These are phyloP conservation scores for Pleurostoma richardsiae DNA, from an alignment of 2,329 filamentous ascomycete species.

Conservation along the genomic window DNA sequence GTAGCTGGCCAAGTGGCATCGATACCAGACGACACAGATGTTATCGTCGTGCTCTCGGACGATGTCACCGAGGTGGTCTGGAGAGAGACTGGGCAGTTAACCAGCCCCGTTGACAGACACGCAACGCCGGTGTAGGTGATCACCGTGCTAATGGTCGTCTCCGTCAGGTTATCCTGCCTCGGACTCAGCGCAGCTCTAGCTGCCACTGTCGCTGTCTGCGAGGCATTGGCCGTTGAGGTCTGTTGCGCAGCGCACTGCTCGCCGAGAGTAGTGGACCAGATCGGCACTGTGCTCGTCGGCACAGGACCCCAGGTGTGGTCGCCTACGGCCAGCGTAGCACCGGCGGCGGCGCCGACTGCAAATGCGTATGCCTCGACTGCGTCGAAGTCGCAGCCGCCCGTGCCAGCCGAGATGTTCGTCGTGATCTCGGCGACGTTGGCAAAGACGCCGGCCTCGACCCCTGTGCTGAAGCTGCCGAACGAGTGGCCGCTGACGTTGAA, in stretches of 20 bases:
- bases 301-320: conserved; percentile 43
- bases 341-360: conserved; percentile 47
- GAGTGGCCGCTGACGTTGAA: conserved; percentile 11
- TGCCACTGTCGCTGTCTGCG: conserved; percentile 6
- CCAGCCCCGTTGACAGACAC: conserved; percentile 34
- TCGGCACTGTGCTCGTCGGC: conserved; percentile 37
- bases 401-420: conserved; percentile 40
- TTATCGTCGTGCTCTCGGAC: conserved; percentile 31
- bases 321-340: conserved; percentile 41
- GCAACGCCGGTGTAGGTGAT: conserved; percentile 36
- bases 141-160: conserved; percentile 31
- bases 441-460: conserved; percentile 42
- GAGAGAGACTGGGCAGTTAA: conserved; percentile 45
- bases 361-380: conserved; percentile 45
- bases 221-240: conserved; percentile 7
- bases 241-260: conserved; percentile 32
- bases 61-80: conserved; percentile 36
- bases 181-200: conserved; percentile 2
- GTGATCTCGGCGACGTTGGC: conserved; percentile 49
- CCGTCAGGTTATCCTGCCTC: conserved; percentile 23
- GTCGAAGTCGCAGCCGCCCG: conserved; percentile 33
- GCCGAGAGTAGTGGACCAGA: conserved; percentile 47
- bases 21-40: conserved; percentile 30
- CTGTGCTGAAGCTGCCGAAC: conserved; percentile 13
- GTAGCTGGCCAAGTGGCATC: conserved; percentile 33